Conservation (phyloP, 352 stramenopile species). For the Discostella stelligera region DNA sequence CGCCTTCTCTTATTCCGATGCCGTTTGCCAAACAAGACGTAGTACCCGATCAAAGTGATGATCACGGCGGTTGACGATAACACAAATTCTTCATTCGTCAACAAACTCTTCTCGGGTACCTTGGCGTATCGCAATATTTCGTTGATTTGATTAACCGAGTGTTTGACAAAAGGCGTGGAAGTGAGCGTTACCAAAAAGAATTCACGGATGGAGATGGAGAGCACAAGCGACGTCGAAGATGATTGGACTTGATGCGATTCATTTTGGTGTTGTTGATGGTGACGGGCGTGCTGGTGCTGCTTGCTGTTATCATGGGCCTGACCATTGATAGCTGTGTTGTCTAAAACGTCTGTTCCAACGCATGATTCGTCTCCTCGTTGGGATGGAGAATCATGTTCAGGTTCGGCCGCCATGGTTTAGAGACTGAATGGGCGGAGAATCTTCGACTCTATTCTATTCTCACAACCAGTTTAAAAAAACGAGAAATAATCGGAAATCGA, state of each 20-base stretch:
- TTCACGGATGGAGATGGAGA: conserved; percentile 25
- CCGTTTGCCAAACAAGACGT: conserved; percentile 61
- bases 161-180: conserved; percentile 17
- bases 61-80: conserved; percentile 44
- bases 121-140: conserved; percentile 21
- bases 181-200: conserved; percentile 37
- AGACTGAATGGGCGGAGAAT: no score
- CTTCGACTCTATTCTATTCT: no score
- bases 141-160: conserved; percentile 35
- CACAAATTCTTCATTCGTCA: conserved; percentile 54
- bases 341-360: background rate
- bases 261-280: background rate
- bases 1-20: conserved; percentile 48
- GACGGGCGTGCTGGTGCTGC: background rate
- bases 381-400: background rate
- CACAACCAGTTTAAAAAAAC: no score
- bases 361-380: background rate
- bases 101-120: conserved; percentile 46
- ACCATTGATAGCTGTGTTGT: background rate
- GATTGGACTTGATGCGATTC: no score
- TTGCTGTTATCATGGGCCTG: background rate
- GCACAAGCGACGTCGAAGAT: background rate
- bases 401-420: background rate
- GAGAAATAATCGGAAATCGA: no score
- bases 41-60: conserved; percentile 63